Evolutionary conservation across 73 alveolate species (phyloP).

Genomic region (Paramecium tetraurelia): DNA sequence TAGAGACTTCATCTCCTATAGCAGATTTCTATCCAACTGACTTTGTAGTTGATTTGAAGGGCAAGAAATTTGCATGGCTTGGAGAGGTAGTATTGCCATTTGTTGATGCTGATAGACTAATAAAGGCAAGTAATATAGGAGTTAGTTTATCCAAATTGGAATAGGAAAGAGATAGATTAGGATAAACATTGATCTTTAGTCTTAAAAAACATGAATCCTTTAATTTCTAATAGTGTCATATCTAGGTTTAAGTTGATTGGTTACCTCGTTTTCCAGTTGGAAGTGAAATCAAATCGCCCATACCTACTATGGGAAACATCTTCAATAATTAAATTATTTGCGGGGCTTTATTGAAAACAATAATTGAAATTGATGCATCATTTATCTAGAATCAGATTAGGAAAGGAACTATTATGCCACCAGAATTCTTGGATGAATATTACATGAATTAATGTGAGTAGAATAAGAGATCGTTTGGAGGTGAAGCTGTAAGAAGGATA

Average conservation of each 20-base stretch:
- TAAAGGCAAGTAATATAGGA: slow-evolving; percentile 34
- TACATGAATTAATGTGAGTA: background rate
- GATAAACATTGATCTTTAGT: background rate
- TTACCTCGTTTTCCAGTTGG: slow-evolving; percentile 1
- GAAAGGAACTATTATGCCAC: background rate
- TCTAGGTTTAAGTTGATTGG: slow-evolving; percentile 1
- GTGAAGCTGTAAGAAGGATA: slow-evolving; percentile 42
- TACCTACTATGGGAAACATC: slow-evolving; percentile 12
- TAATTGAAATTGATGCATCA: background rate
- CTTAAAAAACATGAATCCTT: background rate
- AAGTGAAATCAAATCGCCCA: slow-evolving; percentile 30
- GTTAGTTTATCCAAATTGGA: background rate
- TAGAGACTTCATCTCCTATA: slow-evolving; percentile 76
- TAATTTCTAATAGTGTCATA: background rate
- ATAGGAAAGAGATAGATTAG: slow-evolving; percentile 40
- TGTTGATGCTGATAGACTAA: slow-evolving; percentile 62
- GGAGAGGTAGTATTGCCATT: slow-evolving; percentile 65
- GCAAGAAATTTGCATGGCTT: slow-evolving; percentile 97
- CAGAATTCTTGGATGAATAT: background rate
- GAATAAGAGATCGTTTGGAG: slow-evolving; percentile 44
- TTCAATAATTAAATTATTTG: background rate
- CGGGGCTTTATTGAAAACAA: background rate
- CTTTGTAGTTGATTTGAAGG: slow-evolving; percentile 95
- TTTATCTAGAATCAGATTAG: background rate
- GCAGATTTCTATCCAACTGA: slow-evolving; percentile 97